Evolutionary conservation across 106 monocot genomes (phyloP), one percentile per base, ranked within the genome.

Genomic region (Dendrobium nobile): DNA sequence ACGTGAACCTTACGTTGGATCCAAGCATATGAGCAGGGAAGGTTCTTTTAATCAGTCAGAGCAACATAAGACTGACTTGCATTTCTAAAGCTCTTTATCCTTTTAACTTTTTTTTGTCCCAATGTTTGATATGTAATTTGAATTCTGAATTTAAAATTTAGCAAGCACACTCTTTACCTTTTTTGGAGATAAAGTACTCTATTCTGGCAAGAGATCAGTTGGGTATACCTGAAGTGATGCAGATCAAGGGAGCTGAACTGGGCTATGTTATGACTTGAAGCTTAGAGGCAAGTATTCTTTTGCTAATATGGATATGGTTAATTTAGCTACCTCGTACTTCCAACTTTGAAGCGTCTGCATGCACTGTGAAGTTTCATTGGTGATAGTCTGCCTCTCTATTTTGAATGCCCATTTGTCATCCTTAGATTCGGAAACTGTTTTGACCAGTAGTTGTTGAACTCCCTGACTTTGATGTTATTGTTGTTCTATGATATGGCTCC

Each of bases 241-340:
- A 24, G 76, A 76, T 76, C 47, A 27, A 26, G 18, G 76, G 47
- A 76, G 76, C 45, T 76, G 76, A 17, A 43, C n/a, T 76, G 76
- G 22, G 76, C 22, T 76, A 48, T 18, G 5, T 74, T 47, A 47
- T 48, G 45, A 18, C 47, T 37, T 26, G 47, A 41, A 76, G 76
- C n/a, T 76, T 45, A 48, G 76, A 76, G 76, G 76, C 76, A 76
- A 76, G 76, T 76, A 76, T 48, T 76, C 47, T 76, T 76, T 13
- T 76, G 76, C 13, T 76, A 76, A 76, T 76, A 48, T 76, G 47
- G 76, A 76, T 76, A 9, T 47, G 48, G 47, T 76, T 74, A 70
- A 41, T 74, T 74, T 48, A 76, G 76, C 22, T 76, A 76, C 9
- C 11, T 76, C 26, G 16, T 76, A 48, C 27, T 70, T 70, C 10